Evolutionary conservation across 805 yeast genomes (phyloP).

Genomic region (Metschnikowia lochheadii): DNA sequence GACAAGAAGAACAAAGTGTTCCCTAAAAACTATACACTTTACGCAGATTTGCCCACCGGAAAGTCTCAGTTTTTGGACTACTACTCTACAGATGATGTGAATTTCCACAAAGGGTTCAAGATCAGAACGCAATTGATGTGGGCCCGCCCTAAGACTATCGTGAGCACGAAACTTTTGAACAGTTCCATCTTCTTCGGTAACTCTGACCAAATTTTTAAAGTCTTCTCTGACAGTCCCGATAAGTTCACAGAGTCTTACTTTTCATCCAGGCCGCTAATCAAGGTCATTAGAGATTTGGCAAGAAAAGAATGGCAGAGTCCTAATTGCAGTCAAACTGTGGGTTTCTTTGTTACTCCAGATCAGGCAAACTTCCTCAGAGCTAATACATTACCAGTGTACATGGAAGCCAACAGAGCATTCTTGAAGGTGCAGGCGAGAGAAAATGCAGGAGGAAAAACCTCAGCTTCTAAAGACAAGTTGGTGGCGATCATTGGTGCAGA

Average conservation of each 20-base stretch:
- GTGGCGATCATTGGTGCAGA: conserved; percentile 85
- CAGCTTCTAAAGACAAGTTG: conserved; percentile 43
- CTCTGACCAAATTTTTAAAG: conserved; percentile 44
- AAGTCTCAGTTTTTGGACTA: conserved; percentile 61
- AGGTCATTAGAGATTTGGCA: conserved; percentile 79
- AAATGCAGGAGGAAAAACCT: conserved; percentile 22
- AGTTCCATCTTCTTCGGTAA: conserved; percentile 56
- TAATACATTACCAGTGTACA: conserved; percentile 72
- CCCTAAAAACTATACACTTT: conserved; percentile 63
- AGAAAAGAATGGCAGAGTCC: conserved; percentile 90
- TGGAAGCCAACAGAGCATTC: conserved; percentile 83
- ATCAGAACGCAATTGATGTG: conserved; percentile 85
- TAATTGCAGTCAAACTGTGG: conserved; percentile 52
- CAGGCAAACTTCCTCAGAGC: conserved; percentile 70
- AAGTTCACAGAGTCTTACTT: conserved; percentile 36
- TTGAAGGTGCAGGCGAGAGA: conserved; percentile 60
- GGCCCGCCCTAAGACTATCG: conserved; percentile 76
- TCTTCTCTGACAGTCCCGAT: conserved; percentile 40
- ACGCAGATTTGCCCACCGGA: conserved; percentile 44
- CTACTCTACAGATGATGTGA: conserved; percentile 64
- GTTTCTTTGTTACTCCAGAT: conserved; percentile 66
- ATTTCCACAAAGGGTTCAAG: conserved; percentile 65
- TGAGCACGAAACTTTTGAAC: conserved; percentile 72
- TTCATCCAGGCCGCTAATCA: conserved; percentile 50
- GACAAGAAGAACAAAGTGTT: conserved; percentile 64